Base-by-base conservation (phyloP, 768 basidiomycete species). In the Leccinellum albellum region DNA sequence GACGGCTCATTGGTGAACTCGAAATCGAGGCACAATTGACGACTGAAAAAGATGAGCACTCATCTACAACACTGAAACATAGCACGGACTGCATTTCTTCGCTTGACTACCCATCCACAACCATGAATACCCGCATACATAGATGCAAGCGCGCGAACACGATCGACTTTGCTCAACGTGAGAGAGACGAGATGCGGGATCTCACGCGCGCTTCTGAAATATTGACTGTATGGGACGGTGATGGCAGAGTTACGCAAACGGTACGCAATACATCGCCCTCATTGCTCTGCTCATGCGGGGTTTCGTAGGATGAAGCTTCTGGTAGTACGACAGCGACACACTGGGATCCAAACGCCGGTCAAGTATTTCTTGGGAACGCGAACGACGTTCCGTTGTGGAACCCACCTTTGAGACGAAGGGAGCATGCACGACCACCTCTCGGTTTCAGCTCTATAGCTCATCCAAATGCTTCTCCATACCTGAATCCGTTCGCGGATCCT, bases 121-220 rank as follows among this genome's bases (percentile, higher is more conserved):
- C 51, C 12, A 24, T 53, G 46, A 65, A 57, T 31, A 49, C 60
- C 10, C 64, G 61, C 13, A 57, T 69, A 40, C 69, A 70, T 21
- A 61, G 68, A 48, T 70, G 68, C 51, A 66, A 66, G 62, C 58
- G 59, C 33, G 74, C 74, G 4, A 88, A 89, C 67, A 88, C 87
- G 29, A 81, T 92, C 67, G 83, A 91, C 68, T 93, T 94, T 70
- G 85, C 89, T 14, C 81, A 85, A 65, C 79, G 91, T 32, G 93
- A 96, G 74, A 84, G 84, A 71, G 89, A 91, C 59, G 94, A 95
- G 76, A 95, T 94, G 91, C 78, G 88, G 13, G 88, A 90, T 66
- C 75, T 95, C 54, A 96, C 94, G 0, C 80, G 84, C 57, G 89
- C 91, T 7, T 86, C 83, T 21, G 89, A 91, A 74, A 92, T 95